Evolutionary conservation across 768 basidiomycete species (phyloP).

Genomic region (Kwoniella heveanensis): DNA sequence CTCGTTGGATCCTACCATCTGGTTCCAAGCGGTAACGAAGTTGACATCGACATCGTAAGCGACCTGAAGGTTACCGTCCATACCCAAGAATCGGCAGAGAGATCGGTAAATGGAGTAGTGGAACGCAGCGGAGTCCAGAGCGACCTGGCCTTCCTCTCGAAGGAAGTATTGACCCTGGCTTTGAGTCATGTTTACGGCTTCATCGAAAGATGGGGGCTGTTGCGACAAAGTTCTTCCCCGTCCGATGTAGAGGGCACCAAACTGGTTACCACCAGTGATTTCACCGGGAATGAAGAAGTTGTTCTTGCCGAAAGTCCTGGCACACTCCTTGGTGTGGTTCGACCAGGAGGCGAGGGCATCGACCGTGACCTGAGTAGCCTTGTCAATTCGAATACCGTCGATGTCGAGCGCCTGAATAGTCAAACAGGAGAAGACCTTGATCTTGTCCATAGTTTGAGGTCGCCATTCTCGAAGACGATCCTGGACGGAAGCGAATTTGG

Average conservation of each 20-base stretch:
- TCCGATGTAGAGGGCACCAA: constrained; percentile 83
- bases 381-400: constrained; percentile 93
- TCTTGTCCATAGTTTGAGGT: constrained; percentile 72
- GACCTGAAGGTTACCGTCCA: constrained; percentile 92
- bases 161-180: constrained; percentile 74
- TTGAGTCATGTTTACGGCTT: constrained; percentile 69
- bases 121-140: constrained; percentile 79
- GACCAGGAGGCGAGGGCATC: constrained; percentile 79
- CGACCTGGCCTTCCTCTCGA: constrained; percentile 65
- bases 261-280: constrained; percentile 90
- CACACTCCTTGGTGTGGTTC: constrained; percentile 72
- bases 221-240: constrained; percentile 77
- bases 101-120: constrained; percentile 93
- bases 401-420: constrained; percentile 83
- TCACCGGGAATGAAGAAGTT: constrained; percentile 93
- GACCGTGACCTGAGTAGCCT: constrained; percentile 86
- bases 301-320: constrained; percentile 68
- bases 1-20: constrained; percentile 79
- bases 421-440: constrained; percentile 79
- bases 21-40: constrained; percentile 86
- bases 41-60: constrained; percentile 81
- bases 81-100: constrained; percentile 82
- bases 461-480: constrained; percentile 94
- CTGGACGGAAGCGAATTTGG: constrained; percentile 94
- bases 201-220: constrained; percentile 67